Evolutionary conservation across 2,329 filamentous ascomycete genomes (phyloP).

Genomic region (Aureobasidium namibiae): DNA sequence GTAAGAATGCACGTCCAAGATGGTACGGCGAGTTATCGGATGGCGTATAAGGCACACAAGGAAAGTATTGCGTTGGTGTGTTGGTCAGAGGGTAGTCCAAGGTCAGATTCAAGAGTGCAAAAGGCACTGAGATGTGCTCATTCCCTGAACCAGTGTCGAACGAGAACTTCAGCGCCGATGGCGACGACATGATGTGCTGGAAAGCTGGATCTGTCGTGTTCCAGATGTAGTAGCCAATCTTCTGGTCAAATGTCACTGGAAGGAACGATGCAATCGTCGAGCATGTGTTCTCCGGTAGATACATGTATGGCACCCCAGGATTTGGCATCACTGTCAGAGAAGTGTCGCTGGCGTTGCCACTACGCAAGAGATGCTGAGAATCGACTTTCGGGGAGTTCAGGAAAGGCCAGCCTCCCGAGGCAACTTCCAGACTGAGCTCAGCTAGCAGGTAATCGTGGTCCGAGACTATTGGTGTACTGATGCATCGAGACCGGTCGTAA

Average conservation of each 20-base stretch:
- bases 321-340: neutral
- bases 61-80: slow-evolving; percentile 3
- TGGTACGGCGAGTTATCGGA: neutral
- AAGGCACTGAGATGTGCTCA: neutral
- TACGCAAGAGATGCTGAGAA: neutral
- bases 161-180: neutral
- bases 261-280: neutral
- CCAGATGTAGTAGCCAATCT: neutral
- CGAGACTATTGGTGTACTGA: neutral
- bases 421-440: neutral
- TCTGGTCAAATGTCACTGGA: neutral
- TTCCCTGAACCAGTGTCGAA: neutral
- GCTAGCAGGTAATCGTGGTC: neutral
- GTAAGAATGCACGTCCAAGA: slow-evolving; percentile 1
- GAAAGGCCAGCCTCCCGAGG: neutral
- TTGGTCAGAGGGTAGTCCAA: neutral
- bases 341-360: neutral
- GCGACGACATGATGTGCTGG: neutral
- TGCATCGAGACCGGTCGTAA: neutral
- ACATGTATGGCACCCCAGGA: slow-evolving; percentile 4
- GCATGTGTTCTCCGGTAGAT: neutral
- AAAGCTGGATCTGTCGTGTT: neutral
- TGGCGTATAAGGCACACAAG: neutral
- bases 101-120: slow-evolving; percentile 4
- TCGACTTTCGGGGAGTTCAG: neutral